Conservation (phyloP, 768 basidiomycete genomes). For the Russula sp. region DNA sequence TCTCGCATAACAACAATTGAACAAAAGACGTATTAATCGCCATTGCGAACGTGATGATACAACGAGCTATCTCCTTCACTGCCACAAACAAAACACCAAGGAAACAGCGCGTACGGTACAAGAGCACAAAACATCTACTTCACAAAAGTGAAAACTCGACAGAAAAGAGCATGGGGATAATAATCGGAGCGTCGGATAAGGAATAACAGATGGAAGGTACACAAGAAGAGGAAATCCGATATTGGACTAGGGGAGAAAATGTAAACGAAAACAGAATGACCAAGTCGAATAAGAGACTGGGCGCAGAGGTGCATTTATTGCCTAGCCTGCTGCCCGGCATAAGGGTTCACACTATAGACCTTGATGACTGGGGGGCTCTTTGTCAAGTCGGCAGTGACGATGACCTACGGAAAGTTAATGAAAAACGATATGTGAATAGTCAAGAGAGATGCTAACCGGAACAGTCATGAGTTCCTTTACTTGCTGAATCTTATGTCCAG, state of each 20-base stretch:
- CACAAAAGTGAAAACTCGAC: slow-evolving; percentile 5
- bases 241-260: slow-evolving; percentile 4
- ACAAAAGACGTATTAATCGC: slow-evolving; percentile 14
- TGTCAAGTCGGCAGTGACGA: slow-evolving; percentile 90
- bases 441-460: slow-evolving; percentile 56
- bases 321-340: slow-evolving; percentile 47
- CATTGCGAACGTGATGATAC: slow-evolving; percentile 26
- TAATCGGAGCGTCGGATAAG: slow-evolving; percentile 4
- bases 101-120: slow-evolving; percentile 22
- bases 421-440: slow-evolving; percentile 17
- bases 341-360: slow-evolving; percentile 94
- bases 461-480: slow-evolving; percentile 92
- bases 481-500: slow-evolving; percentile 95
- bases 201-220: slow-evolving; percentile 2
- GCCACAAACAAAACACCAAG: background rate
- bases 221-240: background rate
- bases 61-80: slow-evolving; percentile 15
- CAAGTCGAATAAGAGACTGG: background rate
- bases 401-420: slow-evolving; percentile 54
- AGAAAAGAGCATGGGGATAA: slow-evolving; percentile 16
- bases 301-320: background rate
- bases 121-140: slow-evolving; percentile 12
- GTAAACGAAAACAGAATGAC: slow-evolving; percentile 12
- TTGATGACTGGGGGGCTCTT: slow-evolving; percentile 97
- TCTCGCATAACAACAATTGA: background rate